Percentiles rank a stretch among this genome's conserved stretches.
phyloP scores from a whole-genome alignment of 2,329 filamentous ascomycete species.

The Eutypella sp. region DNA sequence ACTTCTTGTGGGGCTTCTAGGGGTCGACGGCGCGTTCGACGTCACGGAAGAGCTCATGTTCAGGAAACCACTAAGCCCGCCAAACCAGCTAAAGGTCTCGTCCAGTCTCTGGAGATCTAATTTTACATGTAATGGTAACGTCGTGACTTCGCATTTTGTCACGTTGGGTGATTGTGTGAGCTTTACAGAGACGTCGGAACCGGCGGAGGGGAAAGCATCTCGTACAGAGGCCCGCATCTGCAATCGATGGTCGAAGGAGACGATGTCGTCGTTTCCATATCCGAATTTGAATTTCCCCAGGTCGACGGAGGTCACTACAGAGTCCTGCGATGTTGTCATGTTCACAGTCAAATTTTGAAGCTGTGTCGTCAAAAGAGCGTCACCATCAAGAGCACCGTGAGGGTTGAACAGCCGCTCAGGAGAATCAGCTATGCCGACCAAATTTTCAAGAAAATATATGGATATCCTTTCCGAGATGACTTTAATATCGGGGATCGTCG shows the following conservation, averaged over 20 bases:
- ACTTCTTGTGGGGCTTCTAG: constrained; percentile 30
- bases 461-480: constrained; percentile 45
- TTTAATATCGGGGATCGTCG: constrained; percentile 35
- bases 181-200: constrained; percentile 53
- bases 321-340: constrained; percentile 21
- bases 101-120: constrained; percentile 78
- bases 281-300: constrained; percentile 58
- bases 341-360: constrained; percentile 39
- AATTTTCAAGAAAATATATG: constrained; percentile 50
- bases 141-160: constrained; percentile 60
- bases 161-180: constrained; percentile 40
- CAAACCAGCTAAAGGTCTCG: constrained; percentile 82
- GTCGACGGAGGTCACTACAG: constrained; percentile 35
- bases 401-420: constrained; percentile 40
- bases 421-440: constrained; percentile 48
- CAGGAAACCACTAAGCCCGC: constrained; percentile 84
- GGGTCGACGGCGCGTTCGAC: constrained; percentile 57
- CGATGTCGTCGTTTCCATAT: constrained; percentile 56
- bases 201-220: constrained; percentile 52
- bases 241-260: constrained; percentile 55
- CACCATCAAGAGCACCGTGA: constrained; percentile 35
- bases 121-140: constrained; percentile 69
- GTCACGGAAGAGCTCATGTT: constrained; percentile 83
- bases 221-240: constrained; percentile 56
- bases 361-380: constrained; percentile 48